These are phyloP conservation scores for Mesembryanthemum crystallinum DNA, from an alignment of 148 eudicot genomes.

Conservation along the genomic window DNA sequence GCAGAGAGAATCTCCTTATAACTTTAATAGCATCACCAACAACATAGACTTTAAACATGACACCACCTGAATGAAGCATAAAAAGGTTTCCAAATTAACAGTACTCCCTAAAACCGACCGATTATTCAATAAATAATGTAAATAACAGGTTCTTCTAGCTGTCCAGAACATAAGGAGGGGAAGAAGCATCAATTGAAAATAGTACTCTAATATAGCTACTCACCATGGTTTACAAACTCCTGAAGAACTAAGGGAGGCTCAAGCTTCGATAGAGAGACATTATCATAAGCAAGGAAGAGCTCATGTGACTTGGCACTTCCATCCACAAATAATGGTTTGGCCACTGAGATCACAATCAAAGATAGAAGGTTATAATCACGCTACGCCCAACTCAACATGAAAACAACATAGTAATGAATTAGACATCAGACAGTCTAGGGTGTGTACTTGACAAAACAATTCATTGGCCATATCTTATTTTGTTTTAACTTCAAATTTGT, in stretches of 20 bases:
- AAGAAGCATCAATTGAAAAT: background rate
- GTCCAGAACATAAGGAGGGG: background rate
- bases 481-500: background rate
- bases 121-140: background rate
- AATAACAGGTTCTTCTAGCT: background rate
- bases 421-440: background rate
- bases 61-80: constrained; percentile 48
- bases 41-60: constrained; percentile 67
- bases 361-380: constrained; percentile 8
- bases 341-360: constrained; percentile 38
- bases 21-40: constrained; percentile 63
- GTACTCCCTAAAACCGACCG: background rate
- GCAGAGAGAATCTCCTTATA: constrained; percentile 59
- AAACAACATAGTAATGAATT: background rate
- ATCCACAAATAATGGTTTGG: constrained; percentile 63
- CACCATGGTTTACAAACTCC: constrained; percentile 73
- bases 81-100: background rate
- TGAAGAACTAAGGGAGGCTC: constrained; percentile 70
- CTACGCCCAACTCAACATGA: background rate
- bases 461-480: background rate
- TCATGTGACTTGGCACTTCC: constrained; percentile 73
- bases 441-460: background rate
- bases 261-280: constrained; percentile 50
- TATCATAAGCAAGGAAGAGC: constrained; percentile 62
- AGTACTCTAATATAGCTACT: background rate